A percentile compares a stretch with the other conserved stretches of the same genome.
Evolutionary conservation across 176 grass and related monocot genomes (phyloP).

Genomic region (Chrysopogon serrulatus): DNA sequence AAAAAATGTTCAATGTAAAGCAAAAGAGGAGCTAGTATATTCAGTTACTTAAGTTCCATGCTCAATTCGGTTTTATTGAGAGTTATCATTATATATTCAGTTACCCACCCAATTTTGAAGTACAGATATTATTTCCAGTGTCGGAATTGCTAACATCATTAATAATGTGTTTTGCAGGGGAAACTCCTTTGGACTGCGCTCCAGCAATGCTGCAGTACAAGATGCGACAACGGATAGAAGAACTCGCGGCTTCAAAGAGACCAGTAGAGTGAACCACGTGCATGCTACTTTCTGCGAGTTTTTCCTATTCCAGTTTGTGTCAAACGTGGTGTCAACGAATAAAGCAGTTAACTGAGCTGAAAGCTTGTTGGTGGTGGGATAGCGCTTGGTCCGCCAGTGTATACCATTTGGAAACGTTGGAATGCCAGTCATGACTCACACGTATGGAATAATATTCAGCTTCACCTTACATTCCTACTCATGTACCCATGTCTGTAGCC

Average conservation of each 20-base stretch:
- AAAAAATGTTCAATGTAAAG: background rate
- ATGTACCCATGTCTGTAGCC: background rate
- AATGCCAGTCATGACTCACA: background rate
- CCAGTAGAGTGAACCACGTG: background rate
- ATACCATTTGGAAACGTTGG: background rate
- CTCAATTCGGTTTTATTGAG: background rate
- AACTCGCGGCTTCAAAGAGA: conserved; percentile 34
- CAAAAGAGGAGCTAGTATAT: background rate
- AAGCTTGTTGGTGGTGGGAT: background rate
- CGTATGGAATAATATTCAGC: background rate
- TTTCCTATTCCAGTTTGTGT: background rate
- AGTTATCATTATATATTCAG: background rate
- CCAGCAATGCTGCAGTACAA: conserved; percentile 98
- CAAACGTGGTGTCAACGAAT: background rate
- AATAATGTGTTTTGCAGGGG: conserved; percentile 58
- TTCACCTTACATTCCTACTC: background rate
- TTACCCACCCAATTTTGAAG: background rate
- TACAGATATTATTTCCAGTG: background rate
- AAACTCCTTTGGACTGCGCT: conserved; percentile 95
- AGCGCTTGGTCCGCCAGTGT: background rate
- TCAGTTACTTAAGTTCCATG: background rate
- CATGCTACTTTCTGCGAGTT: background rate
- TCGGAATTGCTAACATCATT: background rate
- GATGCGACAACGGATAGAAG: conserved; percentile 69
- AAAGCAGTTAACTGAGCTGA: background rate